These are phyloP conservation scores for Apiosordaria backusii DNA, from an alignment of 495 filamentous ascomycete species.

Conservation along the genomic window DNA sequence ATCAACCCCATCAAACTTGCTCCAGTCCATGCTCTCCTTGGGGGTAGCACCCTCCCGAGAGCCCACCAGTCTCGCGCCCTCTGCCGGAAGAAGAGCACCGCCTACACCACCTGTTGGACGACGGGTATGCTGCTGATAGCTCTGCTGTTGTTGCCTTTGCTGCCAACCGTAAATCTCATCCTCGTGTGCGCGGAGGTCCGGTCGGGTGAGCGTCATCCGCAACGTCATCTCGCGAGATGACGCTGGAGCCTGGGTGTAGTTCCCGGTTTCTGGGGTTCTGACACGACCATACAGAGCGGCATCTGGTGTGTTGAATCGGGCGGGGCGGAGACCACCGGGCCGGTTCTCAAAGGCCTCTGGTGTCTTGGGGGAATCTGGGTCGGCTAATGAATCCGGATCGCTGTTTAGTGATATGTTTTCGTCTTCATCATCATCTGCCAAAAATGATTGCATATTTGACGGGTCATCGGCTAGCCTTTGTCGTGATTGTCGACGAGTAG, in stretches of 20 bases:
- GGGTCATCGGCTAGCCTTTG: conserved; percentile 32
- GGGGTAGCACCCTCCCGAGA: conserved; percentile 14
- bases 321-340: conserved; percentile 28
- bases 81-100: conserved; percentile 11
- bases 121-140: conserved; percentile 26
- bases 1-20: conserved; percentile 21
- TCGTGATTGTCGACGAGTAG: conserved; percentile 27
- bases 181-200: conserved; percentile 72
- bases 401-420: conserved; percentile 39
- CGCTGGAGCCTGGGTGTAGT: conserved; percentile 52
- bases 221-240: conserved; percentile 86
- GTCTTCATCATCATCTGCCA: conserved; percentile 47
- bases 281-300: conserved; percentile 6
- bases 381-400: conserved; percentile 48
- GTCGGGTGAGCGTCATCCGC: conserved; percentile 88
- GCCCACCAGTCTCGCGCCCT: conserved; percentile 1
- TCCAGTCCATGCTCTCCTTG: conserved; percentile 32
- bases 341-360: conserved; percentile 44
- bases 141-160: conserved; percentile 33
- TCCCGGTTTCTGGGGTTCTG: conserved; percentile 32
- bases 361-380: conserved; percentile 54
- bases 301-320: conserved; percentile 26
- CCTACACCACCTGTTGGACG: conserved; percentile 26
- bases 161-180: conserved; percentile 59
- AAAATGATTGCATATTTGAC: conserved; percentile 45